Evolutionary conservation across 2,329 filamentous ascomycete species (phyloP).

Genomic region (Exophiala calicioides): DNA sequence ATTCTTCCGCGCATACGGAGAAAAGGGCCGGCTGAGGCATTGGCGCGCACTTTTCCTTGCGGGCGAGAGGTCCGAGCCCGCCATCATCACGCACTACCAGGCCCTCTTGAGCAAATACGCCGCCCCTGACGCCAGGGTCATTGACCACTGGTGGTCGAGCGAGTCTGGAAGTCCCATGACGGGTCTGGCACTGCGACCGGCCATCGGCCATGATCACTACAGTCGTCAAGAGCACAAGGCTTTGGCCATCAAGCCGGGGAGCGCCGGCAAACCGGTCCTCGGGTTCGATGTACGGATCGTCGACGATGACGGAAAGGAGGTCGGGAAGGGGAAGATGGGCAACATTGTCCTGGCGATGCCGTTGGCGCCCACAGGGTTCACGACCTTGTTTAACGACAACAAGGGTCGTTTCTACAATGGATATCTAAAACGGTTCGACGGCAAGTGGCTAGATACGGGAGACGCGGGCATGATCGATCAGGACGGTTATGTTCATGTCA

Average conservation of each 20-base stretch:
- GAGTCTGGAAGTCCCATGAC: constrained; percentile 70
- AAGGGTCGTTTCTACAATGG: constrained; percentile 81
- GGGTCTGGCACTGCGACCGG: constrained; percentile 64
- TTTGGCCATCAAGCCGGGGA: constrained; percentile 73
- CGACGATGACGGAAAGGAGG: constrained; percentile 73
- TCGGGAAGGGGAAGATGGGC: constrained; percentile 74
- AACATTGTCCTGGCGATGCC: constrained; percentile 87
- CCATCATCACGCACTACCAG: constrained; percentile 80
- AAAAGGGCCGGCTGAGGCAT: constrained; percentile 68
- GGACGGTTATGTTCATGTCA: constrained; percentile 66
- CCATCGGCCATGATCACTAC: constrained; percentile 53
- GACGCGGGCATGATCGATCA: constrained; percentile 84
- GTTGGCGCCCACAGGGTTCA: constrained; percentile 81
- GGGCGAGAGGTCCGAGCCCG: constrained; percentile 85
- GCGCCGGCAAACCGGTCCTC: constrained; percentile 86
- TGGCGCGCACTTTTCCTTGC: constrained; percentile 79
- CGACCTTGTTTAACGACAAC: constrained; percentile 82
- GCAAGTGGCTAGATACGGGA: constrained; percentile 85
- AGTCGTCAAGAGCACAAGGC: constrained; percentile 43
- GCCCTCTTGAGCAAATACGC: constrained; percentile 67
- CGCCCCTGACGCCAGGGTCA: constrained; percentile 61
- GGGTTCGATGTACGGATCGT: constrained; percentile 87
- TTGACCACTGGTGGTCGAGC: constrained; percentile 76
- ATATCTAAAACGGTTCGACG: constrained; percentile 79
- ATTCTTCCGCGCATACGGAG: constrained; percentile 63